Base-by-base conservation (phyloP, 225 moss, liverwort and hornwort genomes). In the Pseudisothecium myosuroides region DNA sequence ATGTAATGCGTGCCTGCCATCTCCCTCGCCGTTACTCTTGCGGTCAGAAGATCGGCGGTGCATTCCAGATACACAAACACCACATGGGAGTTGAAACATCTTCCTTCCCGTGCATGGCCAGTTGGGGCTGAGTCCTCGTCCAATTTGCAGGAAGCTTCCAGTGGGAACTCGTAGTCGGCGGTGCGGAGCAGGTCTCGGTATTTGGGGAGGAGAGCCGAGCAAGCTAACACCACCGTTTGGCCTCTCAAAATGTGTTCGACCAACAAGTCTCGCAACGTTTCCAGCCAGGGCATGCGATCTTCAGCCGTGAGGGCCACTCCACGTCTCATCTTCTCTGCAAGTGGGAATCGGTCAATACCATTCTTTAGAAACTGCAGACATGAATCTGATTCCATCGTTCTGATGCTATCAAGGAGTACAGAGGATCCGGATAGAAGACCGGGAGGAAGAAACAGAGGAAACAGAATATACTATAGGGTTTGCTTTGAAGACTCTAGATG, bases 251-350 rank as follows among this genome's bases (percentile, higher is more conserved):
- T 39, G 88, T 95, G 90, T 21, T 92, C 94, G 58, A 72, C 79
- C 85, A 97, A 86, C 86, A 89, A 80, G 83, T 93, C 91, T 27
- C 95, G 95, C 87, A 99, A 50, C 21, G 81, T 92, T 82, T 92
- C 91, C 72, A 99, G 92, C 99, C 99, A 99, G 43, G 96, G 99
- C 79, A 86, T 65, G 55, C 99, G 96, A 88, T 99, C 97, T 50
- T 89, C 91, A 12, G 97, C 97, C 11, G 92, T 94, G 52, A 99
- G 92, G 17, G 96, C 71, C 56, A 95, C 83, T 11, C 97, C 96
- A 26, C 83, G 90, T 79, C 90, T 92, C 99, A 99, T 99, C 90
- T 96, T 97, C 81, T 94, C 97, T 95, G 96, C 88, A 86, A 89
- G 87, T 69, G 41, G 78, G 45, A 87, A 64, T 66, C 43, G 55